Percentiles rank a stretch among this genome's conserved stretches.
Evolutionary conservation across 2,329 filamentous ascomycete genomes (phyloP).

Genomic region (Elsinoe necatrix): DNA sequence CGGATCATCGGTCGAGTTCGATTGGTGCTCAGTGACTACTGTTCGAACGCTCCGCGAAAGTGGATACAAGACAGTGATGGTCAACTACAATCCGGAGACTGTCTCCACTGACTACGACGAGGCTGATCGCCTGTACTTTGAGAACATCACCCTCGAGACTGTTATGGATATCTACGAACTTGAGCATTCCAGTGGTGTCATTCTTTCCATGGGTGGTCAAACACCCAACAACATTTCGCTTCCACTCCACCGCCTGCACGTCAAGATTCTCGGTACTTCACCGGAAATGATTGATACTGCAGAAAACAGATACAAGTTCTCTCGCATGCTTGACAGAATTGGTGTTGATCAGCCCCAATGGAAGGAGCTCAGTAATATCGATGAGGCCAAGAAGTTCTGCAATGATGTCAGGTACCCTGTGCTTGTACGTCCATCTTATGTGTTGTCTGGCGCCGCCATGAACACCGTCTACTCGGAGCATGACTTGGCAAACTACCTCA

Average conservation of each 20-base stretch:
- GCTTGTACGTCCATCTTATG: constrained; percentile 89
- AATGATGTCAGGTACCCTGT: constrained; percentile 85
- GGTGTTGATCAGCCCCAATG: constrained; percentile 92
- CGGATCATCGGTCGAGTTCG: constrained; percentile 95
- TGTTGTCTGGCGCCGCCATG: constrained; percentile 95
- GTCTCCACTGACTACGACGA: constrained; percentile 76
- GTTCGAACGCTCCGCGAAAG: constrained; percentile 80
- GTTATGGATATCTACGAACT: constrained; percentile 89
- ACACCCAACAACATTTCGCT: constrained; percentile 97
- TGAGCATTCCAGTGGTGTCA: constrained; percentile 72
- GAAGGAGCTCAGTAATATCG: constrained; percentile 94
- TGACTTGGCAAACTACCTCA: constrained; percentile 78
- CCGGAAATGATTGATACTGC: constrained; percentile 98
- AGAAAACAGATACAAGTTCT: constrained; percentile 98
- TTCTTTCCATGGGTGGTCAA: constrained; percentile 95
- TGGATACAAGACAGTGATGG: constrained; percentile 91
- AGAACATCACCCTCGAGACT: constrained; percentile 85
- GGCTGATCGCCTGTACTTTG: constrained; percentile 89
- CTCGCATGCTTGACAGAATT: constrained; percentile 91
- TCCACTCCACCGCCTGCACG: constrained; percentile 75
- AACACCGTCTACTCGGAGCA: constrained; percentile 97
- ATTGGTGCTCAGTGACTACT: constrained; percentile 95
- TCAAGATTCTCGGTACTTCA: constrained; percentile 89
- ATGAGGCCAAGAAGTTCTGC: constrained; percentile 83
- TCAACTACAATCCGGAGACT: constrained; percentile 88